Evolutionary conservation across 768 basidiomycete genomes (phyloP), one percentile per base, ranked within the genome.

Genomic region (Boletellus sp.): DNA sequence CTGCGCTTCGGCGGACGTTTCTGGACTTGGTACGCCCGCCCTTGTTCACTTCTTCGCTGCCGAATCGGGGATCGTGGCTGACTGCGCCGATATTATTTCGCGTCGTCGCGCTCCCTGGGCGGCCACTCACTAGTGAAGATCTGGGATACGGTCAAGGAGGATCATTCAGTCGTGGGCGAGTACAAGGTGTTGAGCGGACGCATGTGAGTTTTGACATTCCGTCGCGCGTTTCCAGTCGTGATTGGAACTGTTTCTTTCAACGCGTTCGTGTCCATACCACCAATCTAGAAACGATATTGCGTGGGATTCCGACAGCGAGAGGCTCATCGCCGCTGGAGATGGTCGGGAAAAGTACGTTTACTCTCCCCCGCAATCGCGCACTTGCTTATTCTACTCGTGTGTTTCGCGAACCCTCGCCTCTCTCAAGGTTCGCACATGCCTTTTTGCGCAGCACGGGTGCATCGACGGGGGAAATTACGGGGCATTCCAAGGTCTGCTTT

Each of bases 231-330:
- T 24, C 28, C 15, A 15, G 32, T 3, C n/a, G 15, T 24, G 38
- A 12, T 26, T 22, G 6, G 32, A 11, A 3, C n/a, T 38, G 12
- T 51, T 38, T 20, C 2, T 36, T 41, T 32, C 19, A 17, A 24
- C 26, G 10, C 22, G 22, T 12, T 4, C 23, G 23, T 33, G 13
- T 51, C 13, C 11, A 24, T 31, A 9, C 11, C 37, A 9, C 11
- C 37, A 10, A 13, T n/a, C 7, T 56, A 92, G 94, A 56, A 94
- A 94, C 58, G 95, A 97, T 70, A 79, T 98, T 19, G 87, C 86
- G 11, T 98, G 95, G 95, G 95, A 97, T 61, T 89, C 88, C 1
- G 95, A 97, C 68, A 91, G 88, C 63, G 95, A 96, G 66, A 80
- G 95, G n/a, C 87, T 98, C 50, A 88, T 97, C 42, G 90, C 87